Evolutionary conservation across 192 early-diverging fungal species (phyloP), one percentile per base, ranked within the genome.

Genomic region (Umbelopsis sp.): DNA sequence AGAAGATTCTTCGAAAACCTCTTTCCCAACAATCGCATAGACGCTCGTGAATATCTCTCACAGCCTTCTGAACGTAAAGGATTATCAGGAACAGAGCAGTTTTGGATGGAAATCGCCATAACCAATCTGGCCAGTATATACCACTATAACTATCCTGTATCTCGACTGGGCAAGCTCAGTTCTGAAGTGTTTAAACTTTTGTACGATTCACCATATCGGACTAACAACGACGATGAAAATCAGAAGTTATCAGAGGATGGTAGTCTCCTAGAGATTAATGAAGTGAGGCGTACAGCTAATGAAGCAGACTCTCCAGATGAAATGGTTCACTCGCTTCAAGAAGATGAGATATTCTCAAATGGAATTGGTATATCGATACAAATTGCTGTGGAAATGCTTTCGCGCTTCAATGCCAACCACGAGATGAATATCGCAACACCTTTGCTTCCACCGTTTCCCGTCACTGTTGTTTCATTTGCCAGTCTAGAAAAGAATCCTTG

Each of bases 51-150:
- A 16, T 32, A 34, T 24, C 31, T 21, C 2, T 21, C 34, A 17
- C 31, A 50, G 47, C 17, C 32, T 8, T 3, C 32, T 0, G 43
- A 45, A n/a, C 22, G 47, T 10, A 44, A 51, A 68, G 34, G 50
- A 20, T 53, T 71, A 20, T 49, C 24, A 11, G 74, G 79, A 70
- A 62, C 79, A 20, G 77, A 76, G 20, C 59, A 56, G 45, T 82
- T 86, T 66, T 88, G 80, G 74, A 83, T 88, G 38, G 77, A 82
- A 69, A 65, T 75, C 21, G 82, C 81, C 3, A 66, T 86, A 10
- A 71, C 83, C 32, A 83, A 80, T 65, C 59, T 88, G 22, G 76
- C 86, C 10, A 76, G 78, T 0, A 29, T 88, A 17, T 86, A 88
- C 41, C 72, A 78, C 44, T 88, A 83, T 59, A 81, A 86, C 22